Evolutionary conservation across 2,329 filamentous ascomycete genomes (phyloP).

Genomic region (Alternaria arbusti): DNA sequence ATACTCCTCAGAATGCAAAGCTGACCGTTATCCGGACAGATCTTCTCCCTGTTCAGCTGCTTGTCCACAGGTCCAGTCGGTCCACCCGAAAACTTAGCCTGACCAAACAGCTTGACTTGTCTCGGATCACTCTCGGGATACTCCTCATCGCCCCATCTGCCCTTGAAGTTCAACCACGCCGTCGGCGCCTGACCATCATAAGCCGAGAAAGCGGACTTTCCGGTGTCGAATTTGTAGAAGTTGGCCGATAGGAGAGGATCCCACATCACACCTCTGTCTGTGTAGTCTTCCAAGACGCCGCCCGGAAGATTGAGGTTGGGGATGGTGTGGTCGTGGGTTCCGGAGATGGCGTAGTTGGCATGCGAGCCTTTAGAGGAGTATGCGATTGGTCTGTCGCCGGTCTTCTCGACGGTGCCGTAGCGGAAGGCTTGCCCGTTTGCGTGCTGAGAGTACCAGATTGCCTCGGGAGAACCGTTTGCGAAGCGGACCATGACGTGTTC

Average conservation of each 20-base stretch:
- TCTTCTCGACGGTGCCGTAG: slow-evolving; percentile 60
- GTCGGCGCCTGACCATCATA: slow-evolving; percentile 58
- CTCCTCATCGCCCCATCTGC: slow-evolving; percentile 68
- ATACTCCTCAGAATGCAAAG: slow-evolving; percentile 54
- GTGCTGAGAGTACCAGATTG: slow-evolving; percentile 70
- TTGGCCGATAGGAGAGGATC: slow-evolving; percentile 65
- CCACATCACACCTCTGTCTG: slow-evolving; percentile 64
- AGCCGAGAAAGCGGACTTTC: slow-evolving; percentile 53
- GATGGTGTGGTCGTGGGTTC: slow-evolving; percentile 68
- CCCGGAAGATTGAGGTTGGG: slow-evolving; percentile 65
- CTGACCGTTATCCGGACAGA: slow-evolving; percentile 62
- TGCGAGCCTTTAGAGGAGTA: slow-evolving; percentile 68
- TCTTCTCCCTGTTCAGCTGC: slow-evolving; percentile 59
- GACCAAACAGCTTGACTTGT: slow-evolving; percentile 54
- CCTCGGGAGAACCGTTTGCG: slow-evolving; percentile 59
- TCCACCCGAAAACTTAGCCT: slow-evolving; percentile 60
- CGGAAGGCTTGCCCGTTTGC: slow-evolving; percentile 67
- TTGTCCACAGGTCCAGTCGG: slow-evolving; percentile 69
- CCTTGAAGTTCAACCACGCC: slow-evolving; percentile 63
- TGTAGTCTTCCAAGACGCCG: slow-evolving; percentile 59
- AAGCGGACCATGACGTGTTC: slow-evolving; percentile 74
- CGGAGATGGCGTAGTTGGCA: slow-evolving; percentile 67
- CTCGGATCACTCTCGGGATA: slow-evolving; percentile 60
- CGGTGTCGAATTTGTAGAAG: slow-evolving; percentile 60
- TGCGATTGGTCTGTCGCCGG: slow-evolving; percentile 61